These are phyloP conservation scores for Rhodofomes roseus DNA, from an alignment of 1,284 basidiomycete species.

Conservation along the genomic window DNA sequence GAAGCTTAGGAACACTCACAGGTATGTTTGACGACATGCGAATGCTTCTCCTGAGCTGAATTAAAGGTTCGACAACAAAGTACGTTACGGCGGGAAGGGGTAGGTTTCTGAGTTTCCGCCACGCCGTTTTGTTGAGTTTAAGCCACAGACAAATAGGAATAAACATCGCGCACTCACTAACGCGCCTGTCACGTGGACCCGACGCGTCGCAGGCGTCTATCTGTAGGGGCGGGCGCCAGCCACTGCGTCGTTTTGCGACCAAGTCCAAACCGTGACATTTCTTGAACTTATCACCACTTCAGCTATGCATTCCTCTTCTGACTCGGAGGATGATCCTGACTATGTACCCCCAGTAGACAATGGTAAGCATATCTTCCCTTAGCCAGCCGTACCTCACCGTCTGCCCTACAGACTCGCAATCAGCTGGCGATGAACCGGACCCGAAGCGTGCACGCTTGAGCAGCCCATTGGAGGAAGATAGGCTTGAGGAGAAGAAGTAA, in stretches of 20 bases:
- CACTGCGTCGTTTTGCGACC: too few relatives aligned
- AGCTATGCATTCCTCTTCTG: background rate
- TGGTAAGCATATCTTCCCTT: background rate
- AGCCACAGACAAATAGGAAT: conserved; percentile 24
- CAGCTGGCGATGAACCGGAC: conserved; percentile 32
- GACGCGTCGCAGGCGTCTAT: too few relatives aligned
- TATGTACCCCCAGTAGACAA: conserved; percentile 9
- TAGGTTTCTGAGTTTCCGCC: conserved; percentile 7
- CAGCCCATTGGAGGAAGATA: conserved; percentile 26
- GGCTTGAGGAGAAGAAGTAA: conserved; percentile 43
- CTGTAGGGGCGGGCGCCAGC: too few relatives aligned
- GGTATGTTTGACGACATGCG: conserved; percentile 35
- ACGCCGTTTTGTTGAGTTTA: conserved; percentile 32
- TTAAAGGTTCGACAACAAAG: conserved; percentile 12
- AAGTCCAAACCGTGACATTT: too few relatives aligned
- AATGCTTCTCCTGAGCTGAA: conserved; percentile 9
- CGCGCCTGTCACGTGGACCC: conserved; percentile 20
- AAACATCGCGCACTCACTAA: conserved; percentile 27
- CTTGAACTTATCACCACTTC: too few relatives aligned
- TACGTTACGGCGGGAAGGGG: conserved; percentile 17
- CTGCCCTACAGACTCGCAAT: conserved; percentile 7
- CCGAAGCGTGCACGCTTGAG: conserved; percentile 23
- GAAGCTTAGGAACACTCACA: conserved; percentile 20
- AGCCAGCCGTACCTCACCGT: background rate
- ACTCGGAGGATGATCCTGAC: background rate